Base-by-base conservation (phyloP, 164 flowering plant species). In the Tinospora cordifolia region DNA sequence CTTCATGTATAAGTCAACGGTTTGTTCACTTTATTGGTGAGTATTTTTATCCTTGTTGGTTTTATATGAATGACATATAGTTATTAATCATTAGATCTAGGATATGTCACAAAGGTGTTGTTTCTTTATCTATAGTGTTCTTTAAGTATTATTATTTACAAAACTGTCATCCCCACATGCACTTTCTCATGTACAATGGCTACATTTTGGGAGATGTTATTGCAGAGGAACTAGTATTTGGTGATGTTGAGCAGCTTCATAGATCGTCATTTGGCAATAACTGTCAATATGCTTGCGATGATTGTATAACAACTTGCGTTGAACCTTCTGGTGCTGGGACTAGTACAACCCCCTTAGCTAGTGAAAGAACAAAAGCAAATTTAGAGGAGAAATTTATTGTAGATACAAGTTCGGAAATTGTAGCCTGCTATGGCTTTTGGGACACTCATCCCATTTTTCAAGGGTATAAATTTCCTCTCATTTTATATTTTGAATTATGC, bases 11-110 rank as follows among this genome's bases (percentile, higher is more conserved):
- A 75, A 81, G 85, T 62, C 80, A 34, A 54, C 79, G 63, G 66
- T 73, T 89, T 26, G 47, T 87, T 81, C 76, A 34, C 39, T 86
- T 90, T 62, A 65, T 90, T 63, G 92, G 94, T 92, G 72, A 86
- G 90, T 67, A 17, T 69, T 21, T 57, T 63, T 51, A 40, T 67
- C 24, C 62, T 74, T 64, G 14, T 24, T 63, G 15, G 34, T 11
- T 51, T 24, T 54, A 19, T 40, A n/a, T 19, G 25, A 13, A 60
- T 22, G 17, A 27, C 36, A 9, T 7, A 9, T 68, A 58, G 67
- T 14, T 5, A 24, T 65, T 39, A n/a, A n/a, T n/a, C n/a, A n/a
- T n/a, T n/a, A n/a, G n/a, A n/a, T n/a, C n/a, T n/a, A n/a, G n/a
- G n/a, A n/a, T n/a, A n/a, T n/a, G n/a, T n/a, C n/a, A n/a, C n/a